Percentiles rank a stretch among this genome's conserved stretches.
Conservation (phyloP, 768 basidiomycete species). For the Suillus paluster region DNA sequence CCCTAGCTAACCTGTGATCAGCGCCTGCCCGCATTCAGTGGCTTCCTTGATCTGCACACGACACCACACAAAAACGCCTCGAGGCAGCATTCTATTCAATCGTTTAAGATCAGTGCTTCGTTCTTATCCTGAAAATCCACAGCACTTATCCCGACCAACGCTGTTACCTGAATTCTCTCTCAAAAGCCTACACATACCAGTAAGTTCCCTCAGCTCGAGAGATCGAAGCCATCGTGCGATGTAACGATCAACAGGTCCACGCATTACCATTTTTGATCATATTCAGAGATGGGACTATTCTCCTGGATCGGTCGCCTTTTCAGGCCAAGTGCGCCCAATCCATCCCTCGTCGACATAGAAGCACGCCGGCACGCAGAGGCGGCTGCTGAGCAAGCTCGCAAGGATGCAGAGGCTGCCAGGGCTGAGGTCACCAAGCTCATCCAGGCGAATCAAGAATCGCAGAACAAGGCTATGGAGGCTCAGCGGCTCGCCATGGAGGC, state of each 20-base stretch:
- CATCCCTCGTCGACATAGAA: constrained; percentile 2
- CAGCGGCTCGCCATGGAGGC: not conserved
- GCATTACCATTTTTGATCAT: not conserved
- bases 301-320: too few species aligned
- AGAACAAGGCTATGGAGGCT: not conserved
- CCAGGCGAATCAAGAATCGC: not conserved
- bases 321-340: constrained; percentile 3
- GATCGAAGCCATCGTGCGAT: not conserved
- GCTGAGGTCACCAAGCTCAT: not conserved
- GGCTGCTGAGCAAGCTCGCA: constrained; percentile 2
- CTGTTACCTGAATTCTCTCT: not conserved
- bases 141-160: not conserved
- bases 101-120: not conserved
- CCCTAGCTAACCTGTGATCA: not conserved
- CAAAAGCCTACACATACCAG: not conserved
- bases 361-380: constrained; percentile 6
- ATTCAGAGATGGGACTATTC: not conserved
- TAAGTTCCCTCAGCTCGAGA: not conserved
- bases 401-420: constrained; percentile 3
- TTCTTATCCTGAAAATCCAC: not conserved
- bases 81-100: not conserved
- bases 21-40: not conserved
- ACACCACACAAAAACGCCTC: not conserved
- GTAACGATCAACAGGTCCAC: not conserved
- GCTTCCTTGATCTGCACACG: not conserved